Base-by-base conservation (phyloP, 2,329 filamentous ascomycete species). In the Stemphylium vesicarium region DNA sequence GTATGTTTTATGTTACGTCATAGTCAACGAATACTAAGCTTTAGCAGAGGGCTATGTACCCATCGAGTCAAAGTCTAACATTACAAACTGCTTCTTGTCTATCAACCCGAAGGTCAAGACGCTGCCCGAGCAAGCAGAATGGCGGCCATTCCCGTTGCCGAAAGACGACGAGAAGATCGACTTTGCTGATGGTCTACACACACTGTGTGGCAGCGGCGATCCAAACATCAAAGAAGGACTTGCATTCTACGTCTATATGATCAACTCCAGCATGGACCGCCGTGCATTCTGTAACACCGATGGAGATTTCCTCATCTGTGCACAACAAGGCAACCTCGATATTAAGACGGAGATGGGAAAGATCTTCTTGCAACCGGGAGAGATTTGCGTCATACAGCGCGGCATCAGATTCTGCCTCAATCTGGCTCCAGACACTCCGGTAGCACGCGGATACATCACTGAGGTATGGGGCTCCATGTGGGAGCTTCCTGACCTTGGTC, bases 171-270 rank as follows among this genome's bases (percentile, higher is more conserved):
- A 76, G 33, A 71, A 75, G 38, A 72, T 80, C 16, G 79, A 82
- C 45, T 83, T 82, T 57, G 66, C 78, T 10, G 70, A 80, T 53
- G 81, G 81, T 5, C 69, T 84, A 11, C 79, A 80, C 62, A 82
- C 81, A 2, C 68, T 84, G 8, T 79, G 74, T 18, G 81, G 81
- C 4, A 78, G 78, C 22, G 81, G 81, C 8, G 81, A 83, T 37
- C 78, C 81, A 4, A 83, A 79, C n/a, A 72, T 80, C 24, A 72
- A 75, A 50, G 79, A 83, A 50, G 81, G 81, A 6, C 67, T 83
- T 18, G 81, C 81, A 4, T 69, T 80, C 1, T 80, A 82, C 60
- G 74, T 82, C 31, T 84, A 82, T 63, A 73, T 75, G 56, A 75
- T 79, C 60, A 82, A 81, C 58, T 65, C 69, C 1, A 77, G 70